Evolutionary conservation across 768 basidiomycete genomes (phyloP), one percentile per base, ranked within the genome.

Genomic region (Russula brevipes): DNA sequence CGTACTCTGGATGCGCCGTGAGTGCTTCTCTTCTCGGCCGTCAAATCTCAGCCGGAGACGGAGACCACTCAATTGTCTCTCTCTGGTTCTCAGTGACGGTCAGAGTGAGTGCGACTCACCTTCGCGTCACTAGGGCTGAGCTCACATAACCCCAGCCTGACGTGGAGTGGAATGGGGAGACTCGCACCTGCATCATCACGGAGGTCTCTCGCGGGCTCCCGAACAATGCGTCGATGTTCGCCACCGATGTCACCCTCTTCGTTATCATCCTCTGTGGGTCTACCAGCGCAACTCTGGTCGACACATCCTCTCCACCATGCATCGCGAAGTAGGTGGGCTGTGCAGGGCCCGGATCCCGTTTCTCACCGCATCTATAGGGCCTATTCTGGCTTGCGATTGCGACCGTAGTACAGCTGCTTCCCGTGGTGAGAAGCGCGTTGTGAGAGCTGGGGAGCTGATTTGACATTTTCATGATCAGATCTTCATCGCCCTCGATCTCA

Each of bases 1-100:
- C 24, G 59, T 35, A 6, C 57, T 65, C 54, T 65, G 64, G 64
- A 46, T 65, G 41, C 49, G 57, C 11, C 19, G 64, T 65, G 36
- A 44, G 60, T 41, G 6, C 45, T 33, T 35, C 14, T 5, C 5
- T 30, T 24, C 38, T 6, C 11, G 16, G 24, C 24, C 24, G 1
- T 24, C 24, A 1, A 24, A 1, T 24, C 24, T 24, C 1, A 24
- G 1, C 24, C 24, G 24, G 24, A 24, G 24, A 24, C 31, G 24
- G 31, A 19, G 11, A 47, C 4, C 6, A 36, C 1, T n/a, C 11
- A 36, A 5, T 19, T 24, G 41, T 50, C 38, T 19, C 47, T 39
- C 42, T 16, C 7, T n/a, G 19, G 11, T 31, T 30, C 35, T 54
- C 2, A 62, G 54, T 52, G 39, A 52, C 54, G 17, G 54, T 44